These are phyloP conservation scores for Tephrocybe sp. DNA, from an alignment of 768 basidiomycete species.

Conservation along the genomic window DNA sequence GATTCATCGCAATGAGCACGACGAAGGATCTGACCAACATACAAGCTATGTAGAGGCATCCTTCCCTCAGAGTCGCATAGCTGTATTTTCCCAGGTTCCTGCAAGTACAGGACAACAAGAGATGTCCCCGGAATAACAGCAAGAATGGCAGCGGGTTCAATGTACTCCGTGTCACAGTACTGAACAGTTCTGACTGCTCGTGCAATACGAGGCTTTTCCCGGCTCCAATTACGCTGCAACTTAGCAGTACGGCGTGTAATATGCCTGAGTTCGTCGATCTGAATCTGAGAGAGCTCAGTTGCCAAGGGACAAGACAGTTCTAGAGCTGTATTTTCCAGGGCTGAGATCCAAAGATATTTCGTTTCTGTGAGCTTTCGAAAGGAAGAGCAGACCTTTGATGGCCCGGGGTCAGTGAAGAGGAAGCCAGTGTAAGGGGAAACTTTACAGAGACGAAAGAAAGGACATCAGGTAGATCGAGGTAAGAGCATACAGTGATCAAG, in stretches of 20 bases:
- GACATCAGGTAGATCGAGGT: conserved; percentile 13
- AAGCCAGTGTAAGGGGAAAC: not conserved
- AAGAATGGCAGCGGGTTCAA: conserved; percentile 4
- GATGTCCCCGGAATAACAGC: conserved; percentile 16
- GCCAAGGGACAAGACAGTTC: conserved; percentile 13
- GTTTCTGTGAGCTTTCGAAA: conserved; percentile 9
- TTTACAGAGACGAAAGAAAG: conserved; percentile 13
- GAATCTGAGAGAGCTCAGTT: conserved; percentile 6
- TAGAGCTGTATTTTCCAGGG: conserved; percentile 7
- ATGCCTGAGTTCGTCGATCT: conserved; percentile 6
- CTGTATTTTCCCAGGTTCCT: not conserved
- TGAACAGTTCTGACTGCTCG: conserved; percentile 8
- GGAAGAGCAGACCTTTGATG: conserved; percentile 13
- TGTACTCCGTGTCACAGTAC: not conserved
- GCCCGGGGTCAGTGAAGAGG: not conserved
- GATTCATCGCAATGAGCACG: conserved; percentile 7
- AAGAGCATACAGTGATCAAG: conserved; percentile 2
- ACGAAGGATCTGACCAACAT: not conserved
- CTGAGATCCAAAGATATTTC: conserved; percentile 14
- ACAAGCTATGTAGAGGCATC: not conserved
- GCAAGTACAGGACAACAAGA: conserved; percentile 3
- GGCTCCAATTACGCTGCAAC: conserved; percentile 13
- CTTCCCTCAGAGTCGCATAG: conserved; percentile 6
- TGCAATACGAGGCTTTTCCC: conserved; percentile 4
- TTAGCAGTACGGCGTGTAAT: conserved; percentile 11